Evolutionary conservation across 345 rosid species (phyloP), one percentile per base, ranked within the genome.

Genomic region (Gossypium bickii): DNA sequence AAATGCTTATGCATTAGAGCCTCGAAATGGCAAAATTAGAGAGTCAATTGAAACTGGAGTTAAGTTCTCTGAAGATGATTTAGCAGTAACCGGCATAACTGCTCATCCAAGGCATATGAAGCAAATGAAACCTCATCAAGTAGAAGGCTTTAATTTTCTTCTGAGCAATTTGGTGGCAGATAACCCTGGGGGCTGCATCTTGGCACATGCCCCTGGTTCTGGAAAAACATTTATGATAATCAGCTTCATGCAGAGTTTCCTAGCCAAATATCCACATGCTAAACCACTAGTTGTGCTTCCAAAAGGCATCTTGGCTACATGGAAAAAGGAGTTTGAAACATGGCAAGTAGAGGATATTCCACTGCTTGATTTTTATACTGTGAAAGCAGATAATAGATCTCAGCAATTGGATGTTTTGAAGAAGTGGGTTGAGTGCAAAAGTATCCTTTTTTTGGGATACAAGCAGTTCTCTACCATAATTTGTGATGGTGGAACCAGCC

Each of bases 171-270:
- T 94, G 65, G 90, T 84, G 60, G 60, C 85, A 2, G 93, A 94
- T 62, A 79, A 86, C 49, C 98, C 98, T 7, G 91, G 97, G 29
- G 98, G 98, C 43, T 92, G 98, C 81, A 91, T 94, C 76, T 66
- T 94, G 83, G 98, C 98, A 56, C 97, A 94, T 85, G 95, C 98
- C 9, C 98, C 98, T 4, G 98, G 98, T 49, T 94, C 98, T 12
- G 98, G 98, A 38, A 92, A 94, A 81, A 92, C 98, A 12, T 94
- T 94, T 63, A 89, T 94, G 85, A 86, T 92, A 17, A 92, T 94
- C 34, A 92, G 98, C 78, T 92, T 92, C 78, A 80, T 94, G 82
- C 98, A 92, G 53, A 92, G 97, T 78, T 94, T 94, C 77, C 85
- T 94, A 67, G 97, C 94, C 56, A 92, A 85, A 74, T 82, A 88